Conservation (phyloP, 176 grass and related monocot genomes). For the Carex scoparia region DNA sequence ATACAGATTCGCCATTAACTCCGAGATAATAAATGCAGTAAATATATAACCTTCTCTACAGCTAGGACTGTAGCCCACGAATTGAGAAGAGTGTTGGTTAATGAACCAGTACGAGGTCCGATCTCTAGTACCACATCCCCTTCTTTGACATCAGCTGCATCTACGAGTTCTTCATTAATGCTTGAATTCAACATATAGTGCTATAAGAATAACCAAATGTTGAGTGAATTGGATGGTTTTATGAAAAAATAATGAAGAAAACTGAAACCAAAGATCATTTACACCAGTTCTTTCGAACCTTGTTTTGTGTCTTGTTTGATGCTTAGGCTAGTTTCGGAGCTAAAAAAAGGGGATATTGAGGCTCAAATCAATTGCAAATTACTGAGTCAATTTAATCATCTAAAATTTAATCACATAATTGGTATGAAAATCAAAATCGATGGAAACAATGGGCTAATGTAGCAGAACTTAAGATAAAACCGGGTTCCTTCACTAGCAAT, state of each 20-base stretch:
- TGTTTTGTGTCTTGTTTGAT: not conserved
- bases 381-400: not conserved
- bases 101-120: slow-evolving; percentile 75
- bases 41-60: slow-evolving; percentile 60
- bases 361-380: not conserved
- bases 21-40: not conserved
- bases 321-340: not conserved
- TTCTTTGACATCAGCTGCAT: slow-evolving; percentile 48
- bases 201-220: slow-evolving; percentile 18
- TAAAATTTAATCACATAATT: not conserved
- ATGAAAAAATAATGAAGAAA: not conserved
- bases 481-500: not conserved
- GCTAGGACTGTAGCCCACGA: slow-evolving; percentile 68
- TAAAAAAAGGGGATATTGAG: not conserved
- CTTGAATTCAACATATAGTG: slow-evolving; percentile 83
- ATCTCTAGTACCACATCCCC: slow-evolving; percentile 92
- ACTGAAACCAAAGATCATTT: not conserved
- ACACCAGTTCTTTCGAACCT: not conserved
- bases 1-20: not conserved
- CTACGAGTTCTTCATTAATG: slow-evolving; percentile 62
- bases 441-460: not conserved
- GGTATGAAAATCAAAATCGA: too few relatives aligned
- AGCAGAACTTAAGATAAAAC: not conserved
- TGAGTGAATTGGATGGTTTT: not conserved
- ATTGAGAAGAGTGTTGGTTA: slow-evolving; percentile 59